Percentiles rank a stretch among this genome's conserved stretches.
Evolutionary conservation across 257 asterid genomes (phyloP).

Genomic region (Pogostemon cablin): DNA sequence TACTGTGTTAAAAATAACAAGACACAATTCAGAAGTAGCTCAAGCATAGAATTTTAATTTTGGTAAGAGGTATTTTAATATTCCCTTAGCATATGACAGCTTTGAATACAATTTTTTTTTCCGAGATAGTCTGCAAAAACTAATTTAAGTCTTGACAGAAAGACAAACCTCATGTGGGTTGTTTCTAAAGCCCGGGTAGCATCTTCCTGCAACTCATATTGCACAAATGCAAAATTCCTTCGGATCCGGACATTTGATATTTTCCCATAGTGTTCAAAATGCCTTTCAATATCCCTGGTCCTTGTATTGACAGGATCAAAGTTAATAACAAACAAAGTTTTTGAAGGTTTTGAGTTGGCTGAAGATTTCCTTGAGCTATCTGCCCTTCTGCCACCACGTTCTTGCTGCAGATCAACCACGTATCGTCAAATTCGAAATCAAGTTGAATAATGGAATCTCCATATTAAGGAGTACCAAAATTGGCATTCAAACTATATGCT

Average conservation of each 20-base stretch:
- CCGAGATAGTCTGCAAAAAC: neutral
- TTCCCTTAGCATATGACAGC: neutral
- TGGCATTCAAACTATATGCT: neutral
- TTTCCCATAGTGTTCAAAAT: conserved; percentile 78
- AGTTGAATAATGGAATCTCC: conserved; percentile 22
- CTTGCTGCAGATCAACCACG: conserved; percentile 65
- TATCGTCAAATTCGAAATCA: conserved; percentile 10
- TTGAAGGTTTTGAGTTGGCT: conserved; percentile 70
- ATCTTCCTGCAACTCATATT: conserved; percentile 76
- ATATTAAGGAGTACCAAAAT: neutral
- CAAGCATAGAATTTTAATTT: neutral
- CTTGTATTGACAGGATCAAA: conserved; percentile 82
- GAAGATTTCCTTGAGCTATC: conserved; percentile 70
- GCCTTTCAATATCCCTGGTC: conserved; percentile 81
- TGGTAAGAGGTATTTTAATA: neutral
- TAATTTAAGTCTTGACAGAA: neutral
- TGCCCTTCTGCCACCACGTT: conserved; percentile 78
- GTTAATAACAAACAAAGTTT: conserved; percentile 83
- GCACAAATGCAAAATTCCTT: conserved; percentile 88
- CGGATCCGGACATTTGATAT: conserved; percentile 79
- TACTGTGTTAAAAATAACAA: conserved; percentile 49
- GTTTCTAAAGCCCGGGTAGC: conserved; percentile 85
- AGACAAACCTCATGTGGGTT: conserved; percentile 65
- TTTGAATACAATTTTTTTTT: neutral
- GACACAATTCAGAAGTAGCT: conserved; percentile 14